Evolutionary conservation across 1,284 basidiomycete genomes (phyloP), one percentile per base, ranked within the genome.

Genomic region (Vanrija sp.): DNA sequence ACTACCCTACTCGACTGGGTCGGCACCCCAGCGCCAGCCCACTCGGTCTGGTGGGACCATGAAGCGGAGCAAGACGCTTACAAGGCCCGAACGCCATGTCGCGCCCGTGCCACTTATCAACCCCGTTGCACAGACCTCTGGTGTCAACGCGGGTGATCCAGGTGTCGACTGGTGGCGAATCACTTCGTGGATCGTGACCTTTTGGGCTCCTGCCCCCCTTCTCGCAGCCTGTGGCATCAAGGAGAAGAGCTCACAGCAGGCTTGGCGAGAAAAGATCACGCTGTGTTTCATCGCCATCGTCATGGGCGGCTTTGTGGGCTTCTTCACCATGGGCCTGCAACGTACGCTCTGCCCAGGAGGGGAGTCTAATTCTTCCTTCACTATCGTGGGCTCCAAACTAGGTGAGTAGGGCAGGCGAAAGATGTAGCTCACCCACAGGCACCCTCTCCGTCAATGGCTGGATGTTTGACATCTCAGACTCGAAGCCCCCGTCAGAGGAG

Each of bases 221-320:
- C 83, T 98, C 52, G 78, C 82, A 21, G 83, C 86, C 14, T 60
- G 87, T 55, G 91, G 92, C 47, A 82, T 98, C 74, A 86, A 84
- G 68, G 90, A 93, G 73, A 83, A 83, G 71, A 80, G 83, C 51
- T 80, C 85, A 57, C 82, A 85, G 62, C 91, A 97, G 77, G 96
- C 96, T 1, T 99, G 96, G 96, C 84, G 96, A 65, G 96, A 99
- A 78, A 99, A 98, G 80, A 85, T 97, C 58, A 85, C 93, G 6
- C 82, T 99, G 8, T 97, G 93, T 74, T 85, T 88, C 74, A 86
- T 96, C 68, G 89, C 92, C 51, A 66, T 85, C 56, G 34, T 91
- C 23, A 77, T 97, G 23, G 96, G 93, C 64, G 86, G 80, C 21
- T 77, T 83, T 47, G 84, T 98, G 51, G 95, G 90, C 9, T 99